Conservation (phyloP, 176 grass and related monocot genomes). For the Bolboschoenus planiculmis region DNA sequence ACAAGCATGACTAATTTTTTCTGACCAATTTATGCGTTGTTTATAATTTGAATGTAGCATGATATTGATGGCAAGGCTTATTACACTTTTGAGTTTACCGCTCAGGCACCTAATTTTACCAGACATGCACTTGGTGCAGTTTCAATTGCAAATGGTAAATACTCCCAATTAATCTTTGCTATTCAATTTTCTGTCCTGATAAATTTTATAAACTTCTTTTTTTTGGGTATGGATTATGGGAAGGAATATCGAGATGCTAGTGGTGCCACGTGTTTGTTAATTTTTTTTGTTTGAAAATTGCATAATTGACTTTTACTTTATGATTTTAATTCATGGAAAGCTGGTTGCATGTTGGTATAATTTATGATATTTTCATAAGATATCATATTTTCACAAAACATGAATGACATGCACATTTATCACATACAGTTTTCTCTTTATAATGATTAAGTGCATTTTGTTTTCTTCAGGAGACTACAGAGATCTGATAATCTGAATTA, state of each 20-base stretch:
- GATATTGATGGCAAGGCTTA: constrained; percentile 82
- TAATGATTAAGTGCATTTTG: not conserved
- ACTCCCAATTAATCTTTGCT: not conserved
- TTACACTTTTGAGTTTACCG: constrained; percentile 91
- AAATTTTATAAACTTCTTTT: not conserved
- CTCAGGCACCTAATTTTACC: constrained; percentile 79
- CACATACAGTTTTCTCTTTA: not conserved
- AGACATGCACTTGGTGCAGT: constrained; percentile 86
- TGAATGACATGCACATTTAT: not conserved
- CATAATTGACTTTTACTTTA: not conserved
- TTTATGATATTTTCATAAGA: not conserved
- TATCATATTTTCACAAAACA: not conserved
- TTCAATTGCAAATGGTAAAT: constrained; percentile 72
- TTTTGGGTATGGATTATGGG: not conserved
- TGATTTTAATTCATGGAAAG: not conserved
- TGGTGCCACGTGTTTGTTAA: not conserved
- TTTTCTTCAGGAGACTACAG: not conserved
- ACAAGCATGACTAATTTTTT: not conserved
- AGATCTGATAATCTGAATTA: not conserved
- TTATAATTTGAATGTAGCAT: constrained; percentile 30
- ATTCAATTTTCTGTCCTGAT: not conserved
- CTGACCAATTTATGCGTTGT: not conserved
- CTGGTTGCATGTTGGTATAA: not conserved
- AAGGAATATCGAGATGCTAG: not conserved
- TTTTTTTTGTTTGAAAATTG: not conserved